Percentiles rank a stretch among this genome's conserved stretches.
Conservation (phyloP, 2,329 filamentous ascomycete species). For the Amylocarpus encephaloides region DNA sequence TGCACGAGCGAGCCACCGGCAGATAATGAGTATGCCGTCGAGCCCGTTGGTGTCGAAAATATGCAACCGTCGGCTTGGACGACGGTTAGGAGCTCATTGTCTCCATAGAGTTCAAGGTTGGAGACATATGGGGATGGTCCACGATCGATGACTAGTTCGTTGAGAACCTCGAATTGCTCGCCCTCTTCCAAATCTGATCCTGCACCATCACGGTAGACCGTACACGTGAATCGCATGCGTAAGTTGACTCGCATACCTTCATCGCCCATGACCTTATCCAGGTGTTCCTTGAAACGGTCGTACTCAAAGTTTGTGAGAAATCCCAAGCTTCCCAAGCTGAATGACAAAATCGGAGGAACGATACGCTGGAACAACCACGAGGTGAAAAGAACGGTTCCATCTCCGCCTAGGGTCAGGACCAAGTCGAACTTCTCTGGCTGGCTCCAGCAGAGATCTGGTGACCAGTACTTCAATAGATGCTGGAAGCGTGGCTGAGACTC, state of each 20-base stretch:
- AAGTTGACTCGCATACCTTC: constrained; percentile 95
- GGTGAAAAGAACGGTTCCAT: constrained; percentile 82
- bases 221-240: constrained; percentile 98
- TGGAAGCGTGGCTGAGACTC: constrained; percentile 70
- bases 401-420: constrained; percentile 79
- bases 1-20: constrained; percentile 94
- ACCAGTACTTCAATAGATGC: constrained; percentile 91
- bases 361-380: constrained; percentile 90
- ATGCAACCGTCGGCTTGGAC: constrained; percentile 97
- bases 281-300: constrained; percentile 76
- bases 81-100: constrained; percentile 89
- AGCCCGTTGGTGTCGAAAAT: constrained; percentile 91
- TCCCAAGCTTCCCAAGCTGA: constrained; percentile 78
- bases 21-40: constrained; percentile 92
- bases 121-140: constrained; percentile 96
- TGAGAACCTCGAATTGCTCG: constrained; percentile 96
- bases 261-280: constrained; percentile 87
- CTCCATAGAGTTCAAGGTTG: constrained; percentile 91
- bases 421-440: constrained; percentile 93
- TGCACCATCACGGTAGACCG: constrained; percentile 72
- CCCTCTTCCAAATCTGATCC: constrained; percentile 71
- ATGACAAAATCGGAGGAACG: constrained; percentile 77
- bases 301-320: constrained; percentile 88
- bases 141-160: constrained; percentile 96
- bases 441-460: constrained; percentile 89